A percentile compares a stretch with the other conserved stretches of the same genome.
phyloP scores from a whole-genome alignment of 257 asterid genomes.

The Anisodus acutangulus region DNA sequence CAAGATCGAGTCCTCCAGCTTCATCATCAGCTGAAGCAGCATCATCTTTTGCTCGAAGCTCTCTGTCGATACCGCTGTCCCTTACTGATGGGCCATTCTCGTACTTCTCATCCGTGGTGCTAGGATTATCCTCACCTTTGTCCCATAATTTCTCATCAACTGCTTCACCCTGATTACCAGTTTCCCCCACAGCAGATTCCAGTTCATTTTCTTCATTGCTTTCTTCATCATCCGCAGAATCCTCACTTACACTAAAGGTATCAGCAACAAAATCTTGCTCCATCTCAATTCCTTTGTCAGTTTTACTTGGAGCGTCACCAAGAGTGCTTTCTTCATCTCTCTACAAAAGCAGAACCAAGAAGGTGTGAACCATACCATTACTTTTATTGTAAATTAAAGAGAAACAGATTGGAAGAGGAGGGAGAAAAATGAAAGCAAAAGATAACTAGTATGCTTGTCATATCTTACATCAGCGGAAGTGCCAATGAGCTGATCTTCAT shows the following conservation, averaged over 20 bases:
- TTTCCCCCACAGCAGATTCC: conserved; percentile 87
- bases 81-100: conserved; percentile 77
- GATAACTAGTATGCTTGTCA: conserved; percentile 8
- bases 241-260: conserved; percentile 74
- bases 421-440: background rate
- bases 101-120: conserved; percentile 58
- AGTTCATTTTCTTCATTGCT: conserved; percentile 62
- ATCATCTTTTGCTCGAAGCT: conserved; percentile 82
- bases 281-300: conserved; percentile 92
- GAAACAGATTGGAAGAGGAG: conserved; percentile 4
- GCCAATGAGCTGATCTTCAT: conserved; percentile 95
- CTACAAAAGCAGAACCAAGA: conserved; percentile 48
- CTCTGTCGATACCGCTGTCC: conserved; percentile 57
- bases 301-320: conserved; percentile 61
- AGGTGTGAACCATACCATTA: background rate
- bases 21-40: conserved; percentile 49
- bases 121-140: conserved; percentile 48
- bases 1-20: conserved; percentile 49
- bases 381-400: background rate
- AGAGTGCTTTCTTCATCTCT: conserved; percentile 56
- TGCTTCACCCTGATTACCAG: conserved; percentile 64
- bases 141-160: conserved; percentile 81
- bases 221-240: conserved; percentile 64
- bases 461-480: conserved; percentile 61
- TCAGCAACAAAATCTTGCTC: conserved; percentile 80